These are phyloP conservation scores for Candolleomyces eurysporus DNA, from an alignment of 768 basidiomycete genomes.

Conservation along the genomic window DNA sequence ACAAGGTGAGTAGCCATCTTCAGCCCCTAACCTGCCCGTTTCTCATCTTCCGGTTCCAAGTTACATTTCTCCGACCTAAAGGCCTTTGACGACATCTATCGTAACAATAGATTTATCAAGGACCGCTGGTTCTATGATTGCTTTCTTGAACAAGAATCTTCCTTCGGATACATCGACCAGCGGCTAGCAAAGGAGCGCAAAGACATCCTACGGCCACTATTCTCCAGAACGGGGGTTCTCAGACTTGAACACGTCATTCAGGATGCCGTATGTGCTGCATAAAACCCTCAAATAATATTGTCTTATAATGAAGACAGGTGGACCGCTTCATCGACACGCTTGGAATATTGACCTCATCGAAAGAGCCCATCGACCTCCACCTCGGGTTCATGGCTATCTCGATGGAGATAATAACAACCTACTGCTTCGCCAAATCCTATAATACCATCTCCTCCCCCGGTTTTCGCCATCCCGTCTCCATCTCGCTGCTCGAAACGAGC, in stretches of 20 bases:
- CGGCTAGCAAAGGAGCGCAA: slow-evolving; percentile 23
- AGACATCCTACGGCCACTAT: slow-evolving; percentile 28
- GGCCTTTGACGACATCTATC: slow-evolving; percentile 35
- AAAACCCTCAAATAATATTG: background rate
- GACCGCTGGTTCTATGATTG: slow-evolving; percentile 23
- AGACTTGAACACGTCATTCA: slow-evolving; percentile 27
- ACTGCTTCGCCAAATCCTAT: slow-evolving; percentile 28
- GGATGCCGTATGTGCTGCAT: slow-evolving; percentile 19
- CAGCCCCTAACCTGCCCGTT: background rate
- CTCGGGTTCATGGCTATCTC: slow-evolving; percentile 24
- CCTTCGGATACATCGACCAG: slow-evolving; percentile 25
- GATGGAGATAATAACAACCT: slow-evolving; percentile 29
- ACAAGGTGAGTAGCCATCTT: slow-evolving; percentile 24
- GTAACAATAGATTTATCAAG: slow-evolving; percentile 24
- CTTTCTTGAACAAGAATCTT: slow-evolving; percentile 23
- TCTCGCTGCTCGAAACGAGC: slow-evolving; percentile 13
- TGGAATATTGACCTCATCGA: background rate
- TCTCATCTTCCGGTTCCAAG: slow-evolving; percentile 15
- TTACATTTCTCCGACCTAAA: slow-evolving; percentile 34
- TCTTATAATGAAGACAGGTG: slow-evolving; percentile 13
- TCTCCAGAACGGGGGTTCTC: slow-evolving; percentile 32
- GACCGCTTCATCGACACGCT: slow-evolving; percentile 20
- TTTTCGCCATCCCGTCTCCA: slow-evolving; percentile 22
- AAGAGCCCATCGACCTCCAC: slow-evolving; percentile 18
- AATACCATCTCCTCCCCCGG: slow-evolving; percentile 19